Evolutionary conservation across 228 moss, liverwort and hornwort genomes (phyloP), one percentile per base, ranked within the genome.

Genomic region (Sphagnum fallax): DNA sequence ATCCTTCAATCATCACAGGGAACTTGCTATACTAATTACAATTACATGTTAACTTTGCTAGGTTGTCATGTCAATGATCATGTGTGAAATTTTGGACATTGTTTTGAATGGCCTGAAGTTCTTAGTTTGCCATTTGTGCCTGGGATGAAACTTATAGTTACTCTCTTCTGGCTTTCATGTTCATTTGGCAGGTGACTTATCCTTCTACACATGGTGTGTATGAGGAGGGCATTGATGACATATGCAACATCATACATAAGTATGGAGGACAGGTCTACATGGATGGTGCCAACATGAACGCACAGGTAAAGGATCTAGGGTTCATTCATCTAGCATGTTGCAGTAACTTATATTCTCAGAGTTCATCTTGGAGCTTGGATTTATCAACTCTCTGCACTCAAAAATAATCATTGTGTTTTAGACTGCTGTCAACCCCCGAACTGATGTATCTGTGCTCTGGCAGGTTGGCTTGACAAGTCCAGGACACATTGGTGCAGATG

Each of bases 261-360:
- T 71, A 79, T 67, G 96, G 96, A 63, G 96, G 96, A 52, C 96
- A 97, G 75, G 96, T 97, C 69, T 97, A 97, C 75, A 97, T 97
- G 93, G 96, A 97, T 74, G 96, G 96, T 60, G 96, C 96, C 69
- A 97, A 97, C 73, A 97, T 97, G 96, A 97, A 97, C 69, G 96
- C 96, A 15, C 95, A 95, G 84, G 94, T 94, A 18, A 79, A 52
- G 8, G 1, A 55, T 32, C 32, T 32, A 32, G 2, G 32, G 32
- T 32, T 32, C 2, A 32, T 32, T 32, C 32, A 32, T 32, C 32
- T 32, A 32, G 32, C 32, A 32, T 32, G 32, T 32, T 32, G 32
- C 32, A 32, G 2, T 32, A 32, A 32, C 32, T 32, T 2, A 32
- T 32, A 32, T 32, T 32, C 32, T 32, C 32, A 32, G 32, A 32